These are phyloP conservation scores for Nematocida displodere DNA, from an alignment of 371 early-diverging fungal genomes.

Conservation along the genomic window DNA sequence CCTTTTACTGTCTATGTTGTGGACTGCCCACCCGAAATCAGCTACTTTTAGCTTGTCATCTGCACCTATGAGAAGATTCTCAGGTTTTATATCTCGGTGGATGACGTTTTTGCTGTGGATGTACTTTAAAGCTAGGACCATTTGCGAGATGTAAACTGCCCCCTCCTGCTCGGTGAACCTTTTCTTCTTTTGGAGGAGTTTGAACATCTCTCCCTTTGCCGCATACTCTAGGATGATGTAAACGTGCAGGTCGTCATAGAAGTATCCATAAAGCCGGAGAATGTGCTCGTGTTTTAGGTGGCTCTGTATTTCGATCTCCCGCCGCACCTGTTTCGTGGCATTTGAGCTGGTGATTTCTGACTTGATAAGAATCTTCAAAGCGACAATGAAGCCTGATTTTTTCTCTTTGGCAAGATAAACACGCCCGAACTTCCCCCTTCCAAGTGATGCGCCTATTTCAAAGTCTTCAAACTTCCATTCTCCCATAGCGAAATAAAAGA, in stretches of 20 bases:
- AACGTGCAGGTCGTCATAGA: slow-evolving; percentile 80
- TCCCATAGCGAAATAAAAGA: slow-evolving; percentile 51
- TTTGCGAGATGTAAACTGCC: slow-evolving; percentile 77
- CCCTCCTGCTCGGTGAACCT: slow-evolving; percentile 73
- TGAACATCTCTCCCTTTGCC: slow-evolving; percentile 81
- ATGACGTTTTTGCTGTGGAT: slow-evolving; percentile 86
- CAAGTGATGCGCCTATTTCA: slow-evolving; percentile 82
- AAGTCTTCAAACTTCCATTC: slow-evolving; percentile 74
- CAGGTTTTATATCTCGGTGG: slow-evolving; percentile 88
- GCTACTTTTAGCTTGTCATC: slow-evolving; percentile 81
- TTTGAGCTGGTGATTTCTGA: slow-evolving; percentile 70
- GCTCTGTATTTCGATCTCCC: slow-evolving; percentile 92
- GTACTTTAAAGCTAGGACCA: slow-evolving; percentile 76
- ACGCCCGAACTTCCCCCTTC: slow-evolving; percentile 90
- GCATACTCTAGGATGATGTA: slow-evolving; percentile 92
- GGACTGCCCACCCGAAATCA: slow-evolving; percentile 98
- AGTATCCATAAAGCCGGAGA: slow-evolving; percentile 85
- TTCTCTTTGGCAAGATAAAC: slow-evolving; percentile 88
- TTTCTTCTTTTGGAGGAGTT: slow-evolving; percentile 68
- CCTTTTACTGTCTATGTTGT: slow-evolving; percentile 73
- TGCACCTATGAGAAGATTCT: slow-evolving; percentile 80
- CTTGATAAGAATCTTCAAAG: slow-evolving; percentile 84
- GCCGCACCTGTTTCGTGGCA: slow-evolving; percentile 75
- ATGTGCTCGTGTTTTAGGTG: slow-evolving; percentile 84
- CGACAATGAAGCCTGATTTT: slow-evolving; percentile 73